These are phyloP conservation scores for Xanthoconium stramineum DNA, from an alignment of 768 basidiomycete genomes.

Conservation along the genomic window DNA sequence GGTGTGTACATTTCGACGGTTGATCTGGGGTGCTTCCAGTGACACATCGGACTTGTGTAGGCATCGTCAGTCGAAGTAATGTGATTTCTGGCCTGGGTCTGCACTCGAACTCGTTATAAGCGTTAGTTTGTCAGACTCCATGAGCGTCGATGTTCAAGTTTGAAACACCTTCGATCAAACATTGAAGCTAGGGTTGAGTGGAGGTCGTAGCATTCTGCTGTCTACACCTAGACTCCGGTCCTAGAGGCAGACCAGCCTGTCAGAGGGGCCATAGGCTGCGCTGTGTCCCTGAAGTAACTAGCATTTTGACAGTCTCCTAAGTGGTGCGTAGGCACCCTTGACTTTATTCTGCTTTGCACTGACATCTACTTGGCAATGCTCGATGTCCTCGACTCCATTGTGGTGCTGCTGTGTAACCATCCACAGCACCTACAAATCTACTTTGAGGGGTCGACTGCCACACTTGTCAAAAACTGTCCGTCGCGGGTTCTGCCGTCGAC, in stretches of 20 bases:
- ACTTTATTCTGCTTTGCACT: too few species aligned
- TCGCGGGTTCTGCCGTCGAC: background rate
- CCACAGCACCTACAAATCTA: background rate
- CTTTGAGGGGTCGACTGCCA: background rate
- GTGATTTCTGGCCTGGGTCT: too few species aligned
- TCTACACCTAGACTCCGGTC: background rate
- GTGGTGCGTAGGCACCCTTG: too few species aligned
- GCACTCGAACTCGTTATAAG: too few species aligned
- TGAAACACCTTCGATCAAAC: too few species aligned
- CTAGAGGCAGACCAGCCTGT: too few species aligned
- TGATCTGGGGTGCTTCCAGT: background rate
- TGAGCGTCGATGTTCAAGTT: too few species aligned
- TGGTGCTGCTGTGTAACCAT: background rate
- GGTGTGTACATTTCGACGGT: background rate
- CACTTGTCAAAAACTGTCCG: too few species aligned
- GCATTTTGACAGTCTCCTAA: background rate
- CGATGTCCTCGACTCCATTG: background rate
- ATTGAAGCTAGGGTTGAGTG: constrained; percentile 2
- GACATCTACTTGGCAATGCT: background rate
- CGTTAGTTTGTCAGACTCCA: too few species aligned
- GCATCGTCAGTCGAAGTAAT: too few species aligned
- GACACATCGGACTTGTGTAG: background rate
- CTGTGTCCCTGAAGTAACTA: background rate
- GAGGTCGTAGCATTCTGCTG: background rate
- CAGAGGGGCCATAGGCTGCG: background rate